Evolutionary conservation across 257 asterid species (phyloP).

Genomic region (Plantago ovata): DNA sequence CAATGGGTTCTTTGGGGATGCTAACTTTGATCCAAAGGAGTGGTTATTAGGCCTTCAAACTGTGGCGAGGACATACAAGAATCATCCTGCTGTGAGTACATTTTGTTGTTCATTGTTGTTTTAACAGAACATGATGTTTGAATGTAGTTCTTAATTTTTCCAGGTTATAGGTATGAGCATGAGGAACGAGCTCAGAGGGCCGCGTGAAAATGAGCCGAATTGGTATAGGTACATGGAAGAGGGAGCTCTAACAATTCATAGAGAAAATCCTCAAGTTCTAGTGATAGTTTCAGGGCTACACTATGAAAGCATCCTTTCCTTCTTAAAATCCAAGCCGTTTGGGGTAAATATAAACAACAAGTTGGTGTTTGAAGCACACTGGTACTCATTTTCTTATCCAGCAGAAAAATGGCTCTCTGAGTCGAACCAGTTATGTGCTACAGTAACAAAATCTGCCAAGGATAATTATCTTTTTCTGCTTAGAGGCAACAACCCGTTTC

Average conservation of each 20-base stretch:
- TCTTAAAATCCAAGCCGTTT: conserved; percentile 29
- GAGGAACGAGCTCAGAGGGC: conserved; percentile 76
- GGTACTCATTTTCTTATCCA: conserved; percentile 41
- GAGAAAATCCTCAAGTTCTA: conserved; percentile 38
- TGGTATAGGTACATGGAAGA: conserved; percentile 57
- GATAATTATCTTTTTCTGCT: conserved; percentile 32
- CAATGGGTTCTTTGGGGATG: conserved; percentile 73
- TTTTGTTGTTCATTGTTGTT: background rate
- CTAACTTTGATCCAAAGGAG: conserved; percentile 40
- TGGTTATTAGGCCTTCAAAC: conserved; percentile 47
- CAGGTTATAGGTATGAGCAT: conserved; percentile 69
- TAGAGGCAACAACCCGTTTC: conserved; percentile 25
- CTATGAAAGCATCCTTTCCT: conserved; percentile 35
- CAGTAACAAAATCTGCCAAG: background rate
- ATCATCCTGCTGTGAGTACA: conserved; percentile 32
- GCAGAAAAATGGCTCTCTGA: conserved; percentile 24
- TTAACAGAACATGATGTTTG: background rate
- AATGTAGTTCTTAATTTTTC: background rate
- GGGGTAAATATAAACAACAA: conserved; percentile 30
- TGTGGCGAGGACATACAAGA: conserved; percentile 45
- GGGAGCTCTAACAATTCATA: conserved; percentile 53
- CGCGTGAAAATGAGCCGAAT: conserved; percentile 26
- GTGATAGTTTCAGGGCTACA: conserved; percentile 58
- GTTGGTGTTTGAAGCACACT: conserved; percentile 62
- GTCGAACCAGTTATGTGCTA: conserved; percentile 30